Percentiles rank a stretch among this genome's conserved stretches.
Evolutionary conservation across 1,284 basidiomycete species (phyloP).

Genomic region (Microbotryomycetes sp.): DNA sequence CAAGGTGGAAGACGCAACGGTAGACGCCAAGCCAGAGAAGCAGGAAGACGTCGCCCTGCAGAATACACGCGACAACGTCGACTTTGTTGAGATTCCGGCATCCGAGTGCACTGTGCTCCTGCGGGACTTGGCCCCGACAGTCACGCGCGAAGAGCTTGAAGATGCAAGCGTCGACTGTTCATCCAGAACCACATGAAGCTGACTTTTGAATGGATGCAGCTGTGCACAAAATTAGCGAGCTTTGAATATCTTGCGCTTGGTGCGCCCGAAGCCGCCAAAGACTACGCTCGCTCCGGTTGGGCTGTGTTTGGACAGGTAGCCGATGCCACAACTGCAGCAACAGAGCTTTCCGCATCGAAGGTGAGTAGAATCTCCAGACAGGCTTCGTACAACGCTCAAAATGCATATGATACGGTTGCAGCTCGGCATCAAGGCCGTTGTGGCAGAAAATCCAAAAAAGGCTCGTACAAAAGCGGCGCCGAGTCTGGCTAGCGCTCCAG

Average conservation of each 20-base stretch:
- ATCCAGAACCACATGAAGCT: too few relatives aligned
- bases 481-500: conserved; percentile 66
- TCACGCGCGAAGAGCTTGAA: conserved; percentile 34
- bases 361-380: not conserved
- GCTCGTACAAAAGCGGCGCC: conserved; percentile 70
- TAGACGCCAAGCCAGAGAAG: not conserved
- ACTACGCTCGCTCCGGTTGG: not conserved
- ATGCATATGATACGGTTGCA: not conserved
- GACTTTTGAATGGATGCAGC: too few relatives aligned
- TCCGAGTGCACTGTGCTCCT: conserved; percentile 36
- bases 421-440: not conserved
- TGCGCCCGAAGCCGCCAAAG: not conserved
- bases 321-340: not conserved
- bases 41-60: not conserved
- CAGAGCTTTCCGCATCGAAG: not conserved
- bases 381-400: not conserved
- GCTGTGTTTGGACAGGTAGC: not conserved
- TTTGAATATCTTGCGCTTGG: not conserved
- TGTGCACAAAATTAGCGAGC: not conserved
- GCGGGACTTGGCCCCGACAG: conserved; percentile 51
- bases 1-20: conserved; percentile 40
- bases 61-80: not conserved
- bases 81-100: conserved; percentile 28
- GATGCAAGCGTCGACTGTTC: too few relatives aligned
- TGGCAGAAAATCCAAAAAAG: not conserved